Percentiles rank a stretch among this genome's conserved stretches.
phyloP scores from a whole-genome alignment of 2,329 filamentous ascomycete species.

The Cytospora mali region DNA sequence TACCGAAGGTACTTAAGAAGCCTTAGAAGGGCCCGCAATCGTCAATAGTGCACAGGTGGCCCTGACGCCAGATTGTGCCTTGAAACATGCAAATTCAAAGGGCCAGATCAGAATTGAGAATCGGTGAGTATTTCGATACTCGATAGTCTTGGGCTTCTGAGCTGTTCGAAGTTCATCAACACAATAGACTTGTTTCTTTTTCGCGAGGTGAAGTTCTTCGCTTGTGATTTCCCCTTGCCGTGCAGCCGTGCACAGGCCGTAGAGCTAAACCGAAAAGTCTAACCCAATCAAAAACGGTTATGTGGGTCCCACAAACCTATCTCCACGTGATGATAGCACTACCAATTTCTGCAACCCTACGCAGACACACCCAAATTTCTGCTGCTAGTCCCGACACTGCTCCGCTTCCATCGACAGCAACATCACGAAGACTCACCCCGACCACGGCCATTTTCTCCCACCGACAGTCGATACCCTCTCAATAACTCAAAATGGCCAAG shows the following conservation, averaged over 20 bases:
- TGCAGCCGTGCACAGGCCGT: background rate
- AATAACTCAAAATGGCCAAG: constrained; percentile 31
- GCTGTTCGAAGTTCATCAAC: no score
- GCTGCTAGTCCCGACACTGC: constrained; percentile 12
- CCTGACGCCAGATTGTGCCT: no score
- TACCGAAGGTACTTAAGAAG: no score
- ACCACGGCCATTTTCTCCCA: constrained; percentile 27
- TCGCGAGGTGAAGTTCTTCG: background rate
- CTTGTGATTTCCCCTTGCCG: background rate
- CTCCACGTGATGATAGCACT: constrained; percentile 26
- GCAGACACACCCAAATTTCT: constrained; percentile 26
- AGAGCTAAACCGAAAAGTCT: background rate
- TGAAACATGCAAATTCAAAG: no score
- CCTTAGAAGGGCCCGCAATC: no score
- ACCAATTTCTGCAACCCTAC: constrained; percentile 22
- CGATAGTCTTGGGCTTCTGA: no score
- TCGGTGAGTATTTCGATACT: no score
- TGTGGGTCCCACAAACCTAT: background rate
- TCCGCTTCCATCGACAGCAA: constrained; percentile 22
- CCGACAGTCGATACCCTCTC: constrained; percentile 21
- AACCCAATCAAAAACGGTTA: background rate
- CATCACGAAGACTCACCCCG: constrained; percentile 24
- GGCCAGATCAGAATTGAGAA: no score
- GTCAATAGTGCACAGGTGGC: no score
- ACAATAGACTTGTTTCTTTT: no score